phyloP scores from a whole-genome alignment of 2,329 filamentous ascomycete genomes.

The Pestalotiopsis sp. region DNA sequence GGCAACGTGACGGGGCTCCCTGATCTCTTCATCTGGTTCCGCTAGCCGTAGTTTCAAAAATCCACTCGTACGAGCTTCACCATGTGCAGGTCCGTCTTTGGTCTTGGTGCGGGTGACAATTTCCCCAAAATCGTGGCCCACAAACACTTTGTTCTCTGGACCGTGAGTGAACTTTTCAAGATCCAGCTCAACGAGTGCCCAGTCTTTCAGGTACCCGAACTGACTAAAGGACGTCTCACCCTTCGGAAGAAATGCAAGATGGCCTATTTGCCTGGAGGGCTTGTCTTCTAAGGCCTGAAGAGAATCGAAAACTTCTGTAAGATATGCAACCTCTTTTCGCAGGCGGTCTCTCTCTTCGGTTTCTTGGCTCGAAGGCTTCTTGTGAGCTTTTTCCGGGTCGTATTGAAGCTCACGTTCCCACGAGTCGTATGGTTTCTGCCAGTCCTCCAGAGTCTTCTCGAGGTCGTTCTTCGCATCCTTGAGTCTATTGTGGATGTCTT shows the following conservation, averaged over 20 bases:
- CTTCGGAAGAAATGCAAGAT: constrained; percentile 6
- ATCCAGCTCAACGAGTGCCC: constrained; percentile 13
- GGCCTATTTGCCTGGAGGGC: constrained; percentile 1
- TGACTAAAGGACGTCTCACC: not conserved
- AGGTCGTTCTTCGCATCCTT: too few relatives aligned
- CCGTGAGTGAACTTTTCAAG: not conserved
- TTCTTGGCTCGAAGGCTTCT: not conserved
- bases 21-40: too few relatives aligned
- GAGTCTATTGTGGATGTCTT: too few relatives aligned
- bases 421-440: too few relatives aligned
- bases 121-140: not conserved
- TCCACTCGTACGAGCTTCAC: too few relatives aligned
- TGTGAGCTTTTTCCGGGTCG: not conserved
- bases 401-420: too few relatives aligned
- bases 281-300: not conserved
- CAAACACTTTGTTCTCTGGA: not conserved
- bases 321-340: not conserved
- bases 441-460: too few relatives aligned
- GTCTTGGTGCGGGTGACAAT: too few relatives aligned
- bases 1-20: not conserved
- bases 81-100: too few relatives aligned
- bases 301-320: not conserved
- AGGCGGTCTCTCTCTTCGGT: not conserved
- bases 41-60: too few relatives aligned
- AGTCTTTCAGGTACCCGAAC: constrained; percentile 11